These are phyloP conservation scores for Solanum hybrid DNA, from an alignment of 305 asterid genomes.

Conservation along the genomic window DNA sequence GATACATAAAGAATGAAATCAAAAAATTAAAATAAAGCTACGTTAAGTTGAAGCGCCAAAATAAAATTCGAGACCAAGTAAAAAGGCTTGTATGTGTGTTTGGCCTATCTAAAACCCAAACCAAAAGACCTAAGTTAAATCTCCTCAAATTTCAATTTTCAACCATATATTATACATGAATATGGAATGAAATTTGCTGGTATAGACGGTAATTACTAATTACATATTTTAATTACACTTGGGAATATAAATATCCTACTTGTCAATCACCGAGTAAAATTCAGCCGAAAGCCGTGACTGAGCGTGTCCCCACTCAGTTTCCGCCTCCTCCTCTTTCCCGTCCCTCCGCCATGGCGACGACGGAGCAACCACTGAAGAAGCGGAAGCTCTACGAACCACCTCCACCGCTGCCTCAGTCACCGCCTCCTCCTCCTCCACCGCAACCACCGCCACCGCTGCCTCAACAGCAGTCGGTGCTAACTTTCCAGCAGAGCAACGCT, in stretches of 20 bases:
- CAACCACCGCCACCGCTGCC: slow-evolving; percentile 46
- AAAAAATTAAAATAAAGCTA: not conserved
- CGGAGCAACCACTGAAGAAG: slow-evolving; percentile 94
- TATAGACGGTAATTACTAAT: not conserved
- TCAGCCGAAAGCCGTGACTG: not conserved
- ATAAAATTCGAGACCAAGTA: not conserved
- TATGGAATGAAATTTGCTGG: not conserved
- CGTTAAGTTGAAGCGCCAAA: not conserved
- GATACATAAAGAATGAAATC: not conserved
- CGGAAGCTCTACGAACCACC: slow-evolving; percentile 61
- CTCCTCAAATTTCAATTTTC: too few relatives aligned
- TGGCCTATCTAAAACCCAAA: not conserved
- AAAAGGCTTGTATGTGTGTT: not conserved
- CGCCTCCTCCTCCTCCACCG: slow-evolving; percentile 32
- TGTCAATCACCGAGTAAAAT: not conserved
- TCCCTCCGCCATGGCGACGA: slow-evolving; percentile 44
- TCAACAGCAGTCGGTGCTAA: not conserved
- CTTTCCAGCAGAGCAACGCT: not conserved
- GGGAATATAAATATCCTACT: not conserved
- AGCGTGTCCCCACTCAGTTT: not conserved
- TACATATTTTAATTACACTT: not conserved
- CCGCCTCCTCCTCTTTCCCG: not conserved
- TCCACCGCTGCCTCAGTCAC: slow-evolving; percentile 26
- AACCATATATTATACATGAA: not conserved
- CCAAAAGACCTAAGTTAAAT: not conserved